Evolutionary conservation across 2,329 filamentous ascomycete species (phyloP).

Genomic region (Exophiala sideris): DNA sequence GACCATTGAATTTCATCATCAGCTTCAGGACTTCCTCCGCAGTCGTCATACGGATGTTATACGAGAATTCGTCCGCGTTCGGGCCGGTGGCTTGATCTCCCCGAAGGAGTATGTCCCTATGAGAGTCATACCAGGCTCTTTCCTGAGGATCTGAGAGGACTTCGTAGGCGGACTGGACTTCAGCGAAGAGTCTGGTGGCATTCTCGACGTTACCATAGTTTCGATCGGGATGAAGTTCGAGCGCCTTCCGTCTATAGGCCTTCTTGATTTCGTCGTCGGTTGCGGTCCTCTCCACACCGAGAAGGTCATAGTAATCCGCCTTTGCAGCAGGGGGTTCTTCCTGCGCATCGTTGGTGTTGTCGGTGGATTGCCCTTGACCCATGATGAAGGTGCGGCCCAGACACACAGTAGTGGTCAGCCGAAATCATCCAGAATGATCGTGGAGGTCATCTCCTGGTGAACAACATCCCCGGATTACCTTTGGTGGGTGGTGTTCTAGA

Average conservation of each 20-base stretch:
- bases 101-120: conserved; percentile 77
- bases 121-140: conserved; percentile 95
- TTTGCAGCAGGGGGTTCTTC: conserved; percentile 30
- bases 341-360: conserved; percentile 24
- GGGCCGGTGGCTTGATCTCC: conserved; percentile 50
- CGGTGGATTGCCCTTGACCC: conserved; percentile 45
- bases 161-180: conserved; percentile 90
- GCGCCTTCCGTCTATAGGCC: conserved; percentile 83
- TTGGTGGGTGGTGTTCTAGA: background rate
- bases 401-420: background rate
- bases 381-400: conserved; percentile 28
- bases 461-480: background rate
- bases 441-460: background rate
- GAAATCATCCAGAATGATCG: background rate
- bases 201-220: conserved; percentile 83
- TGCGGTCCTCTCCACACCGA: conserved; percentile 69
- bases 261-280: conserved; percentile 92
- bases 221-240: conserved; percentile 91
- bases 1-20: conserved; percentile 75
- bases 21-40: conserved; percentile 74
- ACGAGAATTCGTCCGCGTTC: conserved; percentile 55
- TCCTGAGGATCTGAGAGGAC: conserved; percentile 95
- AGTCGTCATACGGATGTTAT: conserved; percentile 72
- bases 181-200: conserved; percentile 81
- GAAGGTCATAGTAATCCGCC: conserved; percentile 66